Percentiles rank a stretch among this genome's conserved stretches.
Evolutionary conservation across 768 basidiomycete species (phyloP).

Genomic region (Leucocoprinus leucothites): DNA sequence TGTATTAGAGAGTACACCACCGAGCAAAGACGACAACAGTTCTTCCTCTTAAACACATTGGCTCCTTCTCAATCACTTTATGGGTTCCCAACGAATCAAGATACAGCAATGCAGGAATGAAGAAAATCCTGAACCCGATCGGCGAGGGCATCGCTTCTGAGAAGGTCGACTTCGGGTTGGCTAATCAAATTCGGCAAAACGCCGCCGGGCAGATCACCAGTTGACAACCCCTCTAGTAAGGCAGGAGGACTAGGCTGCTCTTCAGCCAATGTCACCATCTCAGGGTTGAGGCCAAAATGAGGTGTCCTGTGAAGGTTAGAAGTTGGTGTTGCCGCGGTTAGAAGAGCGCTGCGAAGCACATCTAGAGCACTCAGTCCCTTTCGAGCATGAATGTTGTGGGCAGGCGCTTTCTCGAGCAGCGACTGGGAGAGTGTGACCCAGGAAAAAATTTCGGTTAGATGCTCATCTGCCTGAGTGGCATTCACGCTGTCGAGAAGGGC

Average conservation of each 20-base stretch:
- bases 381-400: background rate
- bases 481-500: background rate
- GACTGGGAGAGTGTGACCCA: background rate
- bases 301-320: background rate
- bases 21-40: background rate
- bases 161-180: background rate
- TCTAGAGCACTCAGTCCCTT: background rate
- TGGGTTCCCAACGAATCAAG: background rate
- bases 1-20: background rate
- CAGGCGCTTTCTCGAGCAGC: background rate
- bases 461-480: background rate
- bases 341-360: background rate
- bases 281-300: background rate
- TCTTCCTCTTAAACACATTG: background rate
- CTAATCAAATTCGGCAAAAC: background rate
- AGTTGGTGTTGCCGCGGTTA: background rate
- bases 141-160: background rate
- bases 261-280: background rate
- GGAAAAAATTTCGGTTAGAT: background rate
- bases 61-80: background rate
- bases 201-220: background rate
- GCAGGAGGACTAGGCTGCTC: background rate
- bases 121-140: conserved; percentile 2
- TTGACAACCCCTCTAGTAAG: background rate
- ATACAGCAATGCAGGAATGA: background rate